Base-by-base conservation (phyloP, 257 asterid genomes). In the Jasminum sambac region DNA sequence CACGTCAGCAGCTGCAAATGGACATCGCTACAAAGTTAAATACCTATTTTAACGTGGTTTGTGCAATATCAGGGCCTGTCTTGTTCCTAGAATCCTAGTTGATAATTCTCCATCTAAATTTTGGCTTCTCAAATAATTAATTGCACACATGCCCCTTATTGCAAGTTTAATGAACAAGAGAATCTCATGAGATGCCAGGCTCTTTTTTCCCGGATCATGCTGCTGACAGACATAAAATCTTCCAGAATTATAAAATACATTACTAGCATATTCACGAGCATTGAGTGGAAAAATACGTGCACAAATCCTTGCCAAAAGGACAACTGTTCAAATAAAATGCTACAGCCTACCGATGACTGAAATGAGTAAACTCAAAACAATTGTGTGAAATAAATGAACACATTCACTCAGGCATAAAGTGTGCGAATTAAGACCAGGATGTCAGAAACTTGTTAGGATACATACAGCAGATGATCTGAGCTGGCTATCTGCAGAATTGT, bases 381-480 rank as follows among this genome's bases (percentile, higher is more conserved):
- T 61, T 48, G 17, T 66, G 34, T 66, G 58, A 58, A 66, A 59
- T 59, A 21, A 21, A 50, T 50, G 59, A 50, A 37, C 48, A 39
- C 42, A 23, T 11, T 43, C 61, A 21, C 6, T 26, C 69, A 74
- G 73, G 52, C 67, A 72, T 67, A 61, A 70, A 48, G 24, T 14
- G 63, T 5, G n/a, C 13, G 64, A 48, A 48, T 48, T 48, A 3
- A 6, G 64, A 59, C 68, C 30, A 77, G 58, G 52, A 65, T 58
- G 19, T 64, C 23, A 63, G 12, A 76, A 76, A 68, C 11, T 19
- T 52, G 26, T 52, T 52, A 74, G 72, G 71, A 67, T 72, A 81
- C 95, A 70, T 94, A 94, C 99, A 73, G 99, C 99, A n/a, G 98
- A 91, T 60, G 95, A 91, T 85, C 97, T 85, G 76, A 95, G 95